These are phyloP conservation scores for Oryza longistaminata DNA, from an alignment of 176 grass and related monocot genomes.

Conservation along the genomic window DNA sequence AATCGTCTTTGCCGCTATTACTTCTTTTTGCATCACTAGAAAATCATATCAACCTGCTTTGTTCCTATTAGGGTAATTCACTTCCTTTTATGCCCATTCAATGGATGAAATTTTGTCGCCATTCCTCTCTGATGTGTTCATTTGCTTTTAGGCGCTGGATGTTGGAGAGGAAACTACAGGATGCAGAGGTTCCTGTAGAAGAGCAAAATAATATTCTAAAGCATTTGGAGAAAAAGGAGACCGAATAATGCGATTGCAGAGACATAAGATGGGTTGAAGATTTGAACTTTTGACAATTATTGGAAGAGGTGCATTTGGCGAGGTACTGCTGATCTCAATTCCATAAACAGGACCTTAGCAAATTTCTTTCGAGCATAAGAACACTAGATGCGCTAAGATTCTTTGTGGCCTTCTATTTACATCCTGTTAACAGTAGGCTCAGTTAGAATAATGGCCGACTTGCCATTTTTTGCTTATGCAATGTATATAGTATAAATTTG, in stretches of 20 bases:
- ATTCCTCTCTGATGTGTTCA: constrained; percentile 26
- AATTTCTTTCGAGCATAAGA: not conserved
- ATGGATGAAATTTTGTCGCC: not conserved
- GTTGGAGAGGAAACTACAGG: constrained; percentile 90
- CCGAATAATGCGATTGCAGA: constrained; percentile 97
- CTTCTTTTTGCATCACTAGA: not conserved
- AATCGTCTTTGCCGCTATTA: not conserved
- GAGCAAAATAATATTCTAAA: constrained; percentile 95
- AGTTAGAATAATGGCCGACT: not conserved
- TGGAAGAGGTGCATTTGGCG: constrained; percentile 96
- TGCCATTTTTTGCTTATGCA: constrained; percentile 24
- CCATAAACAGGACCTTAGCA: not conserved
- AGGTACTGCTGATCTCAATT: constrained; percentile 47
- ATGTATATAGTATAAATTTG: not conserved
- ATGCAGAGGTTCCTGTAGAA: constrained; percentile 94
- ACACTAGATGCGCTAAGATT: not conserved
- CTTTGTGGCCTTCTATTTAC: constrained; percentile 10
- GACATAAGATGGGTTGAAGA: constrained; percentile 99
- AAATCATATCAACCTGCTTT: constrained; percentile 15
- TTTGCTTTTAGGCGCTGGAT: constrained; percentile 78
- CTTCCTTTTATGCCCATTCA: not conserved
- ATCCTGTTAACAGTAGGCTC: not conserved
- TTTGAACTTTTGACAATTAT: constrained; percentile 99
- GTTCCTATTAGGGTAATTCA: not conserved
- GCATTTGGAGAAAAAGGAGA: constrained; percentile 96